Evolutionary conservation across 495 filamentous ascomycete genomes (phyloP).

Genomic region (Hyphodiscus hymeniophilus): DNA sequence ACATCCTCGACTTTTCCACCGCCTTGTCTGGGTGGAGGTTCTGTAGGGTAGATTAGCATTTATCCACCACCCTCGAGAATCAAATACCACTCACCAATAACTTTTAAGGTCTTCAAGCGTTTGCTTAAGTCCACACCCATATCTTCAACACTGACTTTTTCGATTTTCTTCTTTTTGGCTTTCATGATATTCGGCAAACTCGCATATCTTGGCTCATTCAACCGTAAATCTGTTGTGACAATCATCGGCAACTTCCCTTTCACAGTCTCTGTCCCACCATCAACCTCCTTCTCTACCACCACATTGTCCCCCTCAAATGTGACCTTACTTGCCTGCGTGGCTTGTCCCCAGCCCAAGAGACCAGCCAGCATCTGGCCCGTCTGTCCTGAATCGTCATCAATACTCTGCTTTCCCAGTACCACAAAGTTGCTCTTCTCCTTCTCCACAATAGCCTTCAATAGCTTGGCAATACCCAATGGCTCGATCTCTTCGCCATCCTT

Average conservation of each 20-base stretch:
- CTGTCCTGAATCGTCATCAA: conserved; percentile 93
- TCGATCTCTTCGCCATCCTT: conserved; percentile 61
- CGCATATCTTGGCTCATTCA: conserved; percentile 94
- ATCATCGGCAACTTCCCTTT: conserved; percentile 77
- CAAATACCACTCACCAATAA: conserved; percentile 53
- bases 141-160: conserved; percentile 80
- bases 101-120: conserved; percentile 80
- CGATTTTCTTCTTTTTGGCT: conserved; percentile 98
- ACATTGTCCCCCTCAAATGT: conserved; percentile 54
- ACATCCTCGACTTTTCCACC: conserved; percentile 97
- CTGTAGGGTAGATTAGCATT: conserved; percentile 36
- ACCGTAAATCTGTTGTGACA: conserved; percentile 86
- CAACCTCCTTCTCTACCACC: conserved; percentile 81
- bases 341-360: conserved; percentile 84
- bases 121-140: conserved; percentile 64
- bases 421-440: conserved; percentile 84
- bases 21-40: conserved; percentile 81
- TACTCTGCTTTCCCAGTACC: conserved; percentile 92
- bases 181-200: conserved; percentile 99
- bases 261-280: conserved; percentile 90
- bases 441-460: conserved; percentile 68
- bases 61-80: not conserved
- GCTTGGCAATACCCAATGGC: conserved; percentile 83
- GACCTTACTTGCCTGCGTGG: conserved; percentile 83
- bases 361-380: conserved; percentile 98